Percentiles rank a stretch among this genome's conserved stretches.
phyloP scores from a whole-genome alignment of 2,329 filamentous ascomycete genomes.

The Fusarium agapanthi region DNA sequence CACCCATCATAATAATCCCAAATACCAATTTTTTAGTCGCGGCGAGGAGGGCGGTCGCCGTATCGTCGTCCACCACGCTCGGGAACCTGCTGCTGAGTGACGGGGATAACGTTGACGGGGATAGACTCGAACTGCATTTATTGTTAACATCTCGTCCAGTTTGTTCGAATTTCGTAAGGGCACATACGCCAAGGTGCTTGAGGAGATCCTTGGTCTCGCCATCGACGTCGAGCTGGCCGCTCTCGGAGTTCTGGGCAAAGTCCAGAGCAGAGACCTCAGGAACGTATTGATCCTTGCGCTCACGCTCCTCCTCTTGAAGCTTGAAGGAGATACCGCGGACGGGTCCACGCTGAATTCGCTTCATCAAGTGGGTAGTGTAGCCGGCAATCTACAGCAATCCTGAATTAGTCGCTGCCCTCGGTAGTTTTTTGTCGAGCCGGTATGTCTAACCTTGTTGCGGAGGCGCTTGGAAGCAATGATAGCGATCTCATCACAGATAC shows the following conservation, averaged over 20 bases:
- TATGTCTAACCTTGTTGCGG: conserved; percentile 87
- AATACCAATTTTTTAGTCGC: conserved; percentile 49
- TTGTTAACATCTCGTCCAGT: conserved; percentile 42
- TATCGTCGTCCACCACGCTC: conserved; percentile 84
- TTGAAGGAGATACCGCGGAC: conserved; percentile 99
- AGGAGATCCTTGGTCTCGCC: conserved; percentile 98
- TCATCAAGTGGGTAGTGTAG: conserved; percentile 99
- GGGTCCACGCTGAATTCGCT: conserved; percentile 98
- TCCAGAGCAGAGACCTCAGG: conserved; percentile 98
- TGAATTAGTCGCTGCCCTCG: conserved; percentile 30
- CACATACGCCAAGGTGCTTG: conserved; percentile 97
- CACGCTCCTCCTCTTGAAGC: conserved; percentile 99
- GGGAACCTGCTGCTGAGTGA: conserved; percentile 85
- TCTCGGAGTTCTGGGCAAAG: conserved; percentile 94
- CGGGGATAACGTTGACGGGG: conserved; percentile 93
- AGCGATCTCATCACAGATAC: conserved; percentile 99
- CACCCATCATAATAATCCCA: conserved; percentile 49
- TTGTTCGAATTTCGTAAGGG: not conserved
- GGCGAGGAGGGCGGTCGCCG: conserved; percentile 66
- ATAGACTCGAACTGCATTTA: conserved; percentile 87
- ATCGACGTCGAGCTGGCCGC: conserved; percentile 93
- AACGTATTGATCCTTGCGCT: conserved; percentile 99
- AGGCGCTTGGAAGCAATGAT: conserved; percentile 99
- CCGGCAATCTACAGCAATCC: conserved; percentile 79
- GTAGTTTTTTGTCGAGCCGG: not conserved